phyloP scores from a whole-genome alignment of 306 rosid genomes.

The Pachyrhizus erosus region DNA sequence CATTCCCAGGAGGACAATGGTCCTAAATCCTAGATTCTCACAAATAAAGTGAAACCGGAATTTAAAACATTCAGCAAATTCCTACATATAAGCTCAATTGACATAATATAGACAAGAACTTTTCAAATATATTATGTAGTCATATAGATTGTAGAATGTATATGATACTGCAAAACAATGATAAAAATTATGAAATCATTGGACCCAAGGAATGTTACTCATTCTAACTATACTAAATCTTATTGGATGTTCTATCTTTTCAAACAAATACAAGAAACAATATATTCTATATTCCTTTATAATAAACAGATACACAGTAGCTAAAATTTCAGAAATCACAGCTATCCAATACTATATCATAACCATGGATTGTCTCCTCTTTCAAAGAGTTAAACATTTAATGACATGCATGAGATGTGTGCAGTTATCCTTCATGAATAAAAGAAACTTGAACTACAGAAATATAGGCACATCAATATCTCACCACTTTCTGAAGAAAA shows the following conservation, averaged over 20 bases:
- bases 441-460: conserved; percentile 19
- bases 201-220: background rate
- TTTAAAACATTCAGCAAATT: conserved; percentile 25
- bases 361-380: conserved; percentile 4
- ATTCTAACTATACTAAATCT: conserved; percentile 4
- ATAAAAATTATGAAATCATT: conserved; percentile 30
- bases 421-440: conserved; percentile 19
- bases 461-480: conserved; percentile 30
- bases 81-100: background rate
- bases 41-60: conserved; percentile 17
- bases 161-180: conserved; percentile 13
- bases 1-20: background rate
- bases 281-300: conserved; percentile 22
- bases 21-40: conserved; percentile 13
- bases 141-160: background rate
- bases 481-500: conserved; percentile 85
- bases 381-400: conserved; percentile 6
- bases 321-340: conserved; percentile 18
- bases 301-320: background rate
- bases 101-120: conserved; percentile 14
- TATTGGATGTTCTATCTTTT: background rate
- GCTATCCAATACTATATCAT: conserved; percentile 1
- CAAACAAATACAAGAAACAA: background rate
- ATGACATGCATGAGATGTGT: conserved; percentile 14
- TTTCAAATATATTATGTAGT: conserved; percentile 15